These are phyloP conservation scores for Trichothecium roseum DNA, from an alignment of 2,329 filamentous ascomycete species.

Conservation along the genomic window DNA sequence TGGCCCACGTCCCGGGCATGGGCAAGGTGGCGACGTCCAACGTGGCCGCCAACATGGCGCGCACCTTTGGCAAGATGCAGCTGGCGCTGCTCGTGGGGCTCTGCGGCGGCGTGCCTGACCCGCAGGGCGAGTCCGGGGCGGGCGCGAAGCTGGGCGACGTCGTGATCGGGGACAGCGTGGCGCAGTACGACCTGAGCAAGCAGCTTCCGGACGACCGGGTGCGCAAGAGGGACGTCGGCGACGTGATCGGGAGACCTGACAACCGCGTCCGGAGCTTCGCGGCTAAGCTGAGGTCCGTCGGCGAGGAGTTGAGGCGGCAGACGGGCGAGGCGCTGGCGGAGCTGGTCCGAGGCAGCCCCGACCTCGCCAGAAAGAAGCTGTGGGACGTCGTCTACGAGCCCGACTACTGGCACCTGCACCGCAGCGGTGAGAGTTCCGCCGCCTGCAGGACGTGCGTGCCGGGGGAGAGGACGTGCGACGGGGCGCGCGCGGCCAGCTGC, in stretches of 20 bases:
- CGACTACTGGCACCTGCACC: conserved; percentile 7
- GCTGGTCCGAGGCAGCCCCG: conserved; percentile 14
- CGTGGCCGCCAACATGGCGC: conserved; percentile 6
- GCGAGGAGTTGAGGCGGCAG: conserved; percentile 13
- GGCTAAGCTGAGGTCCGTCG: conserved; percentile 16
- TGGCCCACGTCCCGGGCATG: conserved; percentile 16
- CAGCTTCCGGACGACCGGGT: conserved; percentile 11
- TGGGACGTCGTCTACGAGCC: no score
- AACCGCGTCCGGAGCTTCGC: conserved; percentile 10
- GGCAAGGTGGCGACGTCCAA: conserved; percentile 13
- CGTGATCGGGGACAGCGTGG: conserved; percentile 15
- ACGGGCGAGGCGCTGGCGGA: conserved; percentile 14
- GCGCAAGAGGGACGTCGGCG: conserved; percentile 11
- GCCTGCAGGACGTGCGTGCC: conserved; percentile 7
- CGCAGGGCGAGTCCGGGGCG: conserved; percentile 6
- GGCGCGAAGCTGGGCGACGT: conserved; percentile 16
- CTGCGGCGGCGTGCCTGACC: conserved; percentile 11
- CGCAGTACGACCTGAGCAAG: conserved; percentile 19
- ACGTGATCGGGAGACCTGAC: conserved; percentile 9
- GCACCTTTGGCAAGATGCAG: conserved; percentile 7
- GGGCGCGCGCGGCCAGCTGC: no score
- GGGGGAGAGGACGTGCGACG: no score
- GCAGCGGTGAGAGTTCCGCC: no score
- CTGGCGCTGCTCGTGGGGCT: conserved; percentile 11
- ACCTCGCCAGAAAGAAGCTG: conserved; percentile 6